These are phyloP conservation scores for Nosema muscidifuracis DNA, from an alignment of 371 early-diverging fungal species.

Conservation along the genomic window DNA sequence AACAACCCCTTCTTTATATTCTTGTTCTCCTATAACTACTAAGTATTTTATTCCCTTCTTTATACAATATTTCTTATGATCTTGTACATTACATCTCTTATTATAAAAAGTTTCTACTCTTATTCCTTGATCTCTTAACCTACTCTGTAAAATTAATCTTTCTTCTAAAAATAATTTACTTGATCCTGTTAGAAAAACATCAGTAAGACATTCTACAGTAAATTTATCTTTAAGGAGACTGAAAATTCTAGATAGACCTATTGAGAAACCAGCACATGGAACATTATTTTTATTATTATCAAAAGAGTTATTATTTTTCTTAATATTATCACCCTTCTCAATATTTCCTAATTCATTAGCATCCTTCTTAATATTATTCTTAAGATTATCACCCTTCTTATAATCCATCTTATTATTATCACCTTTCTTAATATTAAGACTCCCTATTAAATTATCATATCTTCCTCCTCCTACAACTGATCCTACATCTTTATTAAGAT, in stretches of 20 bases:
- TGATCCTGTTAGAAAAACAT: slow-evolving; percentile 80
- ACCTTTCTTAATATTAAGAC: too few relatives aligned
- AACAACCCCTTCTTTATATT: slow-evolving; percentile 10
- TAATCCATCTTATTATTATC: too few relatives aligned
- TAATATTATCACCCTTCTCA: too few relatives aligned
- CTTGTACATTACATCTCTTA: slow-evolving; percentile 70
- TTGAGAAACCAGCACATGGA: slow-evolving; percentile 90
- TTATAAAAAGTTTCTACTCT: slow-evolving; percentile 82
- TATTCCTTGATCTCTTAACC: slow-evolving; percentile 79
- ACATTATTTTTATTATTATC: neutral
- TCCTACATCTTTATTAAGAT: slow-evolving; percentile 69
- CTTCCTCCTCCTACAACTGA: slow-evolving; percentile 96
- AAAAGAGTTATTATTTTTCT: too few relatives aligned
- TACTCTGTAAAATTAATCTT: slow-evolving; percentile 73
- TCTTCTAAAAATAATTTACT: slow-evolving; percentile 79
- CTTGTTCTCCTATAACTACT: slow-evolving; percentile 51
- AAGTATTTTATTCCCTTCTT: slow-evolving; percentile 29
- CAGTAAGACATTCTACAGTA: slow-evolving; percentile 64
- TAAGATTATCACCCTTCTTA: too few relatives aligned
- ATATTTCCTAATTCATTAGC: too few relatives aligned
- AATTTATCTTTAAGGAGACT: slow-evolving; percentile 67
- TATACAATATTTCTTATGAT: slow-evolving; percentile 50
- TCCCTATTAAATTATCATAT: slow-evolving; percentile 91
- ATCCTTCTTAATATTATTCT: too few relatives aligned
- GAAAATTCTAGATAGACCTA: slow-evolving; percentile 92